These are phyloP conservation scores for Apiotrichum veenhuisii DNA, from an alignment of 1,284 basidiomycete genomes.

Conservation along the genomic window DNA sequence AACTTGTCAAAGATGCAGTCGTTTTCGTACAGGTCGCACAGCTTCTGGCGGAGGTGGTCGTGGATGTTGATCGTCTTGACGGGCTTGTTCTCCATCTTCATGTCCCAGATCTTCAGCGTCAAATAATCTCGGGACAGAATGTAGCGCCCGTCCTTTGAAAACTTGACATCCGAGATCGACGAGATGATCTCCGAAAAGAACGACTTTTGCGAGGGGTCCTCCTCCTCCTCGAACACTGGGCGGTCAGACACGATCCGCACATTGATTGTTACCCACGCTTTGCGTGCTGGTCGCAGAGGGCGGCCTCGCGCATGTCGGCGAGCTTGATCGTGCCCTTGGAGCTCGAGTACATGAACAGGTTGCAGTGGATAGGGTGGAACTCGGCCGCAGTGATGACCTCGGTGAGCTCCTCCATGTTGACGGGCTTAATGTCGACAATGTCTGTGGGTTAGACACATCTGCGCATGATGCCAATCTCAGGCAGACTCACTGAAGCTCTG, in stretches of 20 bases:
- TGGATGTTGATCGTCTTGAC: conserved; percentile 98
- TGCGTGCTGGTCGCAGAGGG: conserved; percentile 91
- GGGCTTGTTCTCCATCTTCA: conserved; percentile 97
- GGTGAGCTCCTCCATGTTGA: conserved; percentile 99
- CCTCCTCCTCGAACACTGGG: conserved; percentile 93
- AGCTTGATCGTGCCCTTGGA: conserved; percentile 99
- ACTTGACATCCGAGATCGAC: conserved; percentile 99
- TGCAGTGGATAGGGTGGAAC: conserved; percentile 97
- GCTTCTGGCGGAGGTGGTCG: conserved; percentile 92
- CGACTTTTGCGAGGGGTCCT: conserved; percentile 93
- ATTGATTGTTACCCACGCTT: conserved; percentile 67
- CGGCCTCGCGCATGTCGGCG: conserved; percentile 99
- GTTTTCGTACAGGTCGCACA: conserved; percentile 99
- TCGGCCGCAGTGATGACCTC: conserved; percentile 99
- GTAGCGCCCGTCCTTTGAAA: conserved; percentile 94
- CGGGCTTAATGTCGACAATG: conserved; percentile 99
- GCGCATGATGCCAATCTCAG: not conserved
- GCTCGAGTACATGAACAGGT: conserved; percentile 98
- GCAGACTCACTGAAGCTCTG: conserved; percentile 97
- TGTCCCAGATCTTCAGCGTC: conserved; percentile 98
- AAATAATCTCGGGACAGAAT: conserved; percentile 96
- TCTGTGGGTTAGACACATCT: conserved; percentile 55
- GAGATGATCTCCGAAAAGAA: conserved; percentile 99
- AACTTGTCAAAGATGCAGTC: conserved; percentile 99
- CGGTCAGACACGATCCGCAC: conserved; percentile 49